Evolutionary conservation across 768 basidiomycete species (phyloP).

Genomic region (Epithele typhae): DNA sequence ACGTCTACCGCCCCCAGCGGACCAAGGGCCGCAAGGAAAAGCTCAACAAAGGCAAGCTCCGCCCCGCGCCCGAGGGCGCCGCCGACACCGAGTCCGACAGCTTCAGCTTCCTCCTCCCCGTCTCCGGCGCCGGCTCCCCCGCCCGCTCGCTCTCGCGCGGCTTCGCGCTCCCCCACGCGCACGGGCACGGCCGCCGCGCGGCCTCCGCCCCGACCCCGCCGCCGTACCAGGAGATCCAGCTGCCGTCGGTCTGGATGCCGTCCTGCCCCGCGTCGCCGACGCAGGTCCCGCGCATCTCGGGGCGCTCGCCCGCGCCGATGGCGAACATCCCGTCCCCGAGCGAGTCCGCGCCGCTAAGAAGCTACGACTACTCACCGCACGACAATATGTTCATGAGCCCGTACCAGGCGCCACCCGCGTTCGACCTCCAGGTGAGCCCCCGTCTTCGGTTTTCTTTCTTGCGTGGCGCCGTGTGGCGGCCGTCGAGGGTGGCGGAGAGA

Average conservation of each 20-base stretch:
- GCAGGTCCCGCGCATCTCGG: constrained; percentile 49
- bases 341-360: constrained; percentile 34
- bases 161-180: constrained; percentile 24
- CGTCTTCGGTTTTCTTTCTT: constrained; percentile 29
- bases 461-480: neutral
- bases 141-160: constrained; percentile 32
- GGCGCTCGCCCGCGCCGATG: constrained; percentile 44
- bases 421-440: constrained; percentile 41
- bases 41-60: no score
- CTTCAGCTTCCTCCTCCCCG: constrained; percentile 45
- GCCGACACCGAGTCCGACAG: constrained; percentile 48
- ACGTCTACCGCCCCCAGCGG: constrained; percentile 75
- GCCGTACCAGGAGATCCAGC: constrained; percentile 60
- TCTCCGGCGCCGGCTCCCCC: constrained; percentile 28
- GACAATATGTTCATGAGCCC: constrained; percentile 38
- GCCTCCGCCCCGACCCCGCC: constrained; percentile 61
- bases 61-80: constrained; percentile 30
- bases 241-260: constrained; percentile 60
- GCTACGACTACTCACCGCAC: constrained; percentile 54
- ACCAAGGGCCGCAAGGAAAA: constrained; percentile 47
- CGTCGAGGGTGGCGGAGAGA: neutral
- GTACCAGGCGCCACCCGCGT: constrained; percentile 28
- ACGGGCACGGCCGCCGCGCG: constrained; percentile 36
- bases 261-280: constrained; percentile 65
- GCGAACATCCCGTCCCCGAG: constrained; percentile 38